These are phyloP conservation scores for Testicularia cyperi DNA, from an alignment of 1,284 basidiomycete species.

Conservation along the genomic window DNA sequence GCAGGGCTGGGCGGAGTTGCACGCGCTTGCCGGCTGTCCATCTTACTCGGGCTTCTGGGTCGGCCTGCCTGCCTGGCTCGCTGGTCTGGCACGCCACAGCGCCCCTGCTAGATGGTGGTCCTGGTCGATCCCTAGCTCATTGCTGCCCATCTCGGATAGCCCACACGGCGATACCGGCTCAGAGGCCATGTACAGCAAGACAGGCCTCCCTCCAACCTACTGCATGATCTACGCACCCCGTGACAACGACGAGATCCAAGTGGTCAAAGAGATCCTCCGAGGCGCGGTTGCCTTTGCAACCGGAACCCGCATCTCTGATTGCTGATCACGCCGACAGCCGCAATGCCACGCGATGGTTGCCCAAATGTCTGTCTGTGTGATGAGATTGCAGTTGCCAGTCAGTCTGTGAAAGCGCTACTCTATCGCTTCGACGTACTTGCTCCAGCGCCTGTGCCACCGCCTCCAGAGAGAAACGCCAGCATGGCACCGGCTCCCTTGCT, in stretches of 20 bases:
- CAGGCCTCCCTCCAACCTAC: slow-evolving; percentile 46
- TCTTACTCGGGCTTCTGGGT: slow-evolving; percentile 33
- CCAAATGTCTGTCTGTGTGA: too few relatives aligned
- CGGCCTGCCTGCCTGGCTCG: slow-evolving; percentile 29
- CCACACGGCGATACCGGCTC: too few relatives aligned
- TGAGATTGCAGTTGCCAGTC: too few relatives aligned
- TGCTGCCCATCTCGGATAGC: too few relatives aligned
- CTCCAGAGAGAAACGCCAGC: slow-evolving; percentile 34
- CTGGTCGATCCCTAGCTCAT: slow-evolving; percentile 13
- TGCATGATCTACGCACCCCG: slow-evolving; percentile 35
- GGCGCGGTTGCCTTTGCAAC: slow-evolving; percentile 27
- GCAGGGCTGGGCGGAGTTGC: slow-evolving; percentile 39
- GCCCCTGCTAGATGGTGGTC: slow-evolving; percentile 26
- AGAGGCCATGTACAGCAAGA: not conserved
- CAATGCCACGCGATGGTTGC: too few relatives aligned
- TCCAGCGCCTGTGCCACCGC: not conserved
- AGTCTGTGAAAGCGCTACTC: too few relatives aligned
- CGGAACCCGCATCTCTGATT: too few relatives aligned
- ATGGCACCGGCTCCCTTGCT: slow-evolving; percentile 45
- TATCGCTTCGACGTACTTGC: too few relatives aligned
- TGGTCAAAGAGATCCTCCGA: slow-evolving; percentile 21
- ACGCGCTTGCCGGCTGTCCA: slow-evolving; percentile 34
- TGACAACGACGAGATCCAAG: slow-evolving; percentile 20
- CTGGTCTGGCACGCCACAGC: not conserved
- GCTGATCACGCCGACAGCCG: too few relatives aligned